Evolutionary conservation across 345 rosid genomes (phyloP).

Genomic region (Litchi chinensis): DNA sequence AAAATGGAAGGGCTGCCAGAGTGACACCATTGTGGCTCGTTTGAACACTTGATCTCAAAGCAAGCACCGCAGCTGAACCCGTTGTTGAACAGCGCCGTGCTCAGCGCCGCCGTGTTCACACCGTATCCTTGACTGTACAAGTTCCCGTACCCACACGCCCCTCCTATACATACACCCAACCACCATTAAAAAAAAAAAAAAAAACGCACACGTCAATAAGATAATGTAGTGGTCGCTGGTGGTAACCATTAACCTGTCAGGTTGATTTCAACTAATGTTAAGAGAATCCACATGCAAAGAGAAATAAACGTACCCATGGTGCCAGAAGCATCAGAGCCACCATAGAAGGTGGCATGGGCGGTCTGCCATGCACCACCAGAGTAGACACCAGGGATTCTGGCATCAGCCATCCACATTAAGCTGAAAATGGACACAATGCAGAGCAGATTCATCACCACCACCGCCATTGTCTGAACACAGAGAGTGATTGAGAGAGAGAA

Average conservation of each 20-base stretch:
- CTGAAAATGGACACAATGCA: neutral
- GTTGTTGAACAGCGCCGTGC: slow-evolving; percentile 55
- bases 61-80: slow-evolving; percentile 57
- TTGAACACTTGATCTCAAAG: slow-evolving; percentile 52
- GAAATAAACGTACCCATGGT: slow-evolving; percentile 59
- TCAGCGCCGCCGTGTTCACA: slow-evolving; percentile 59
- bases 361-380: slow-evolving; percentile 50
- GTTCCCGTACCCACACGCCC: slow-evolving; percentile 61
- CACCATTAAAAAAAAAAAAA: neutral
- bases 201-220: neutral
- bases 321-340: slow-evolving; percentile 71
- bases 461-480: neutral
- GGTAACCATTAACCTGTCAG: neutral
- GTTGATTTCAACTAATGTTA: no score
- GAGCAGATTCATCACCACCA: slow-evolving; percentile 9
- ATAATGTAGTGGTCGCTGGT: neutral
- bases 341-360: slow-evolving; percentile 83
- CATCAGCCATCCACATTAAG: slow-evolving; percentile 33
- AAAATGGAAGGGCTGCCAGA: slow-evolving; percentile 49
- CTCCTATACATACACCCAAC: slow-evolving; percentile 26
- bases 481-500: neutral
- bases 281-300: neutral
- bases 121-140: slow-evolving; percentile 61
- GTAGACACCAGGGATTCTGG: slow-evolving; percentile 56
- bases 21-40: slow-evolving; percentile 50